Evolutionary conservation across 2,329 filamentous ascomycete genomes (phyloP), one percentile per base, ranked within the genome.

Genomic region (Hymenoscyphus fructigenus): DNA sequence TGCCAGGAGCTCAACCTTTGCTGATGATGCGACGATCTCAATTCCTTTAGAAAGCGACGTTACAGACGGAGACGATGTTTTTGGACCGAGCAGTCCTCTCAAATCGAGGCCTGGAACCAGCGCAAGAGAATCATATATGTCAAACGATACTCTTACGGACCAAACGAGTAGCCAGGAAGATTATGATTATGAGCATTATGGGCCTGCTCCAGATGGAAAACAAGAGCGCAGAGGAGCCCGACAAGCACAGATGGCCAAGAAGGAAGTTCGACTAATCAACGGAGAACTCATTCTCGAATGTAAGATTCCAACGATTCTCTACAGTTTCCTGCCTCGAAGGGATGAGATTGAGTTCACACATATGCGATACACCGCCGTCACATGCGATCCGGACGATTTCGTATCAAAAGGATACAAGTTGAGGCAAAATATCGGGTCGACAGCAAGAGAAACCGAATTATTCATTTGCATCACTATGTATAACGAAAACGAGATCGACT

Each of bases 391-490:
- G 0, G 93, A 97, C 76, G 93, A 98, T 76, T 98, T 96, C 73
- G 91, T 93, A 2, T 84, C 89, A 7, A 87, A 89, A 67, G 94
- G 93, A 1, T 99, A 97, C 81, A 95, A 96, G 75, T 81, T 99
- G 73, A 90, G 95, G 62, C 95, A 98, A 78, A 92, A 91, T 74
- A 92, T 97, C 66, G 93, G 93, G 57, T 85, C 82, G 64, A 96
- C 91, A 0, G 82, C 88, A 32, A 88, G 95, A 68, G 93, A 98
- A 78, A 98, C 94, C 0, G 95, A 99, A 78, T 81, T 99, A 7
- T 95, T 98, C 76, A 96, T 99, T 73, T 97, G 93, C 76, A 83
- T 99, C 67, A 99, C 95, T 72, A 98, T 98, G 95, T 98, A 97
- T 82, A 99, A 99, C 78, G 95, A 99, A 79, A 91, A 97, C 78